phyloP scores from a whole-genome alignment of 2,329 filamentous ascomycete genomes.

The Epichloe sibirici region DNA sequence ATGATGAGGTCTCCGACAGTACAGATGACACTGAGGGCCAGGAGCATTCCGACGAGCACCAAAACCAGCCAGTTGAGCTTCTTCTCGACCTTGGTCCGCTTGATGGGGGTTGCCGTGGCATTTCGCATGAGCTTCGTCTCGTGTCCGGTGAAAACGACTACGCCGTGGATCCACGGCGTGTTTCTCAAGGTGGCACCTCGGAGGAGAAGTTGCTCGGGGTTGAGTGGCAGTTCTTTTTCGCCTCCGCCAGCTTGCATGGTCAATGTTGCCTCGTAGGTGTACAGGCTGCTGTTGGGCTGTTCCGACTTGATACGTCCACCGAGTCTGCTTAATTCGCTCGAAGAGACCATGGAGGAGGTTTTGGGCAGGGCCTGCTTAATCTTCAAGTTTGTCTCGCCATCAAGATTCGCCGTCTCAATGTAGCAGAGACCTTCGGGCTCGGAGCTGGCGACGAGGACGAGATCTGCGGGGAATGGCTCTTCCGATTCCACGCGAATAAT shows the following conservation, averaged over 20 bases:
- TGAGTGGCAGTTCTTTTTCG: constrained; percentile 82
- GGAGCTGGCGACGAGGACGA: constrained; percentile 85
- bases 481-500: constrained; percentile 89
- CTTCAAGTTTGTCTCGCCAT: constrained; percentile 96
- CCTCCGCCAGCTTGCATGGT: constrained; percentile 83
- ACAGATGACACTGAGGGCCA: constrained; percentile 76
- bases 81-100: constrained; percentile 88
- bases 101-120: constrained; percentile 92
- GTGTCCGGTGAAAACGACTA: constrained; percentile 87
- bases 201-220: constrained; percentile 84
- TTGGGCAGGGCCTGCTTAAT: constrained; percentile 97
- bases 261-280: constrained; percentile 93
- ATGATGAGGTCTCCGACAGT: constrained; percentile 83
- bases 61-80: constrained; percentile 91
- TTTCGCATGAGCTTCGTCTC: constrained; percentile 99
- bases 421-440: constrained; percentile 97
- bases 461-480: constrained; percentile 84
- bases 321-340: constrained; percentile 72
- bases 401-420: constrained; percentile 94
- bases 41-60: constrained; percentile 72
- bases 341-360: constrained; percentile 76
- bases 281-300: constrained; percentile 95
- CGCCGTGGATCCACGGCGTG: constrained; percentile 91
- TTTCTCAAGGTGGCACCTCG: constrained; percentile 90
- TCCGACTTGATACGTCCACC: constrained; percentile 84